Evolutionary conservation across 768 basidiomycete genomes (phyloP), one percentile per base, ranked within the genome.

Genomic region (Boletales sp.): DNA sequence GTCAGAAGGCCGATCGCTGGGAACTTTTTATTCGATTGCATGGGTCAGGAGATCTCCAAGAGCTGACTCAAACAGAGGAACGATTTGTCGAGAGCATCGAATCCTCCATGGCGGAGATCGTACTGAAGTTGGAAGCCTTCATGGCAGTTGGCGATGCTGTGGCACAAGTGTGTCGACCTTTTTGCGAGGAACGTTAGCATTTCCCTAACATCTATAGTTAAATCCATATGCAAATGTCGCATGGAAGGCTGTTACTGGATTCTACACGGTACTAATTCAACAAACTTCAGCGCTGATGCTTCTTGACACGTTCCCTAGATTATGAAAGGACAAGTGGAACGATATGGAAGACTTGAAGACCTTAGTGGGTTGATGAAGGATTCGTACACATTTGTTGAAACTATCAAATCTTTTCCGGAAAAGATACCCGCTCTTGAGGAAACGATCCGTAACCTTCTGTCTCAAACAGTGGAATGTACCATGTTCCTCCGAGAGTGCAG

Each of bases 401-500:
- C 52, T 8, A 47, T 72, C 15, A 53, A 60, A 24, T 53, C 42
- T 4, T 59, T 71, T 15, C 59, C 64, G 7, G 56, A 63, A 41
- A 68, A 51, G 39, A 59, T 71, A 36, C 54, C 59, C 18, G 13
- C 34, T 4, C 62, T 71, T 3, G 63, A 72, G 40, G 51, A 55
- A 29, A 59, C 55, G 13, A 60, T 72, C 41, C 47, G 50, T 4
- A 48, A 49, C 2, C 54, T 72, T 17, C 42, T 67, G 2, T 55
- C 60, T 8, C 71, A 71, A 41, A 72, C 70, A 0, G 58, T 69
- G 7, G 71, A 72, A 55, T 72, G 70, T 29, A 63, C 53, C 14
- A 58, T 72, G 47, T 72, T 72, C 45, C 54, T 72, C 43, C 70
- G 61, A 8, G 71, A 72, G 46, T 72, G 66, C 38, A 62, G 58